Conservation (phyloP, 1,139 yeast species). For the Taphrina confusa region DNA sequence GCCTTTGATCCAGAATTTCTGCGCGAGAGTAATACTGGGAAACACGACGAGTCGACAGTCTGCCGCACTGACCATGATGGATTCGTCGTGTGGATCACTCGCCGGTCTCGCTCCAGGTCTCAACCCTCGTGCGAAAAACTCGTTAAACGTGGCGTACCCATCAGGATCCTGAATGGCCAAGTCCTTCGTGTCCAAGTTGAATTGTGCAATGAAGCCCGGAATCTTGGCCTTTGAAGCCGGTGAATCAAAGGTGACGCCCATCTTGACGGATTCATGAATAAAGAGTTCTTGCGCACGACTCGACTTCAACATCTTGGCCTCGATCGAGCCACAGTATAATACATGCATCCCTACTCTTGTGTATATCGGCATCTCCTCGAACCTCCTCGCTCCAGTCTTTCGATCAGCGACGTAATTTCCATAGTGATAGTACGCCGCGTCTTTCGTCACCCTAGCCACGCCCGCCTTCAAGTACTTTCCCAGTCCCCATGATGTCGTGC, state of each 20-base stretch:
- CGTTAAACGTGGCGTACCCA: slow-evolving; percentile 79
- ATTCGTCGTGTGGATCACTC: slow-evolving; percentile 57
- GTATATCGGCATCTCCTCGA: slow-evolving; percentile 26
- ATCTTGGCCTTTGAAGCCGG: slow-evolving; percentile 11
- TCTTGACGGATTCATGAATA: background rate
- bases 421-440: slow-evolving; percentile 15
- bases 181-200: slow-evolving; percentile 58
- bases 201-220: slow-evolving; percentile 11
- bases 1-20: slow-evolving; percentile 87
- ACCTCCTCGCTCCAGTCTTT: slow-evolving; percentile 1
- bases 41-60: slow-evolving; percentile 84
- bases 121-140: slow-evolving; percentile 78
- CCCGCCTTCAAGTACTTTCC: slow-evolving; percentile 6
- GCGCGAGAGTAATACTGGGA: slow-evolving; percentile 61
- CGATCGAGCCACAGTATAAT: slow-evolving; percentile 19
- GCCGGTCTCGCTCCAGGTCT: slow-evolving; percentile 69
- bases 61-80: slow-evolving; percentile 73
- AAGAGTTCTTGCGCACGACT: slow-evolving; percentile 10
- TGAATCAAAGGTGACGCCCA: slow-evolving; percentile 5
- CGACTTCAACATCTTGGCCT: background rate
- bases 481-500: background rate
- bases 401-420: slow-evolving; percentile 19
- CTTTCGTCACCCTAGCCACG: slow-evolving; percentile 7
- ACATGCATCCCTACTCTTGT: slow-evolving; percentile 22
- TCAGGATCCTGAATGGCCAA: slow-evolving; percentile 78